These are phyloP conservation scores for Solanum tarijense DNA, from an alignment of 257 asterid genomes.

Conservation along the genomic window DNA sequence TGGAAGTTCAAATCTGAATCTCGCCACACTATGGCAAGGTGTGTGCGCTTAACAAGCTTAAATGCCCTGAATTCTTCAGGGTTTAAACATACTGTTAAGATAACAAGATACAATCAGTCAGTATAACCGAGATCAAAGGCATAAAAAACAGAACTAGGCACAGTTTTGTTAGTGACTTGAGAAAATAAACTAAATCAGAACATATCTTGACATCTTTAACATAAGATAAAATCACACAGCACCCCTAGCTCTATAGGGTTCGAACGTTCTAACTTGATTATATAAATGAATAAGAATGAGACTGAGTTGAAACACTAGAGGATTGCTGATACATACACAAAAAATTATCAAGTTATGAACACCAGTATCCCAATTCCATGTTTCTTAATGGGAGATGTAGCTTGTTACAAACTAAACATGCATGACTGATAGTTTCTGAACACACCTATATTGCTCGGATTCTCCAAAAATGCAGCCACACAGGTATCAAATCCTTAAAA, in stretches of 20 bases:
- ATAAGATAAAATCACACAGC: background rate
- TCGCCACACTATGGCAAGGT: conserved; percentile 90
- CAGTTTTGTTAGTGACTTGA: background rate
- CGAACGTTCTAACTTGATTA: background rate
- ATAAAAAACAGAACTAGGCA: background rate
- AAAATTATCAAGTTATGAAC: background rate
- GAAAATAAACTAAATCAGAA: background rate
- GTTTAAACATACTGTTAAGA: conserved; percentile 58
- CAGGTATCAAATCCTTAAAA: background rate
- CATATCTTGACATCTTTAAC: background rate
- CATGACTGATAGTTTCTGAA: background rate
- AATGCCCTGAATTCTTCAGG: conserved; percentile 74
- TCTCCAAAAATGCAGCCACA: background rate
- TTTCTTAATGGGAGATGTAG: background rate
- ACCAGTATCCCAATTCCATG: background rate
- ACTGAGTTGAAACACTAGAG: background rate
- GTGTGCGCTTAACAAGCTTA: conserved; percentile 82
- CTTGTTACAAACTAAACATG: background rate
- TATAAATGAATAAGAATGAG: background rate
- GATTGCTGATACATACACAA: background rate
- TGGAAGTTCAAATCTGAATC: conserved; percentile 80
- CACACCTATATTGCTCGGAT: background rate
- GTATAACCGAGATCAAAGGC: background rate
- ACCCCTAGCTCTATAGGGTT: background rate
- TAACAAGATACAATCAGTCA: conserved; percentile 1